phyloP scores from a whole-genome alignment of 108 stramenopile species.

The Conticribra guillardii region DNA sequence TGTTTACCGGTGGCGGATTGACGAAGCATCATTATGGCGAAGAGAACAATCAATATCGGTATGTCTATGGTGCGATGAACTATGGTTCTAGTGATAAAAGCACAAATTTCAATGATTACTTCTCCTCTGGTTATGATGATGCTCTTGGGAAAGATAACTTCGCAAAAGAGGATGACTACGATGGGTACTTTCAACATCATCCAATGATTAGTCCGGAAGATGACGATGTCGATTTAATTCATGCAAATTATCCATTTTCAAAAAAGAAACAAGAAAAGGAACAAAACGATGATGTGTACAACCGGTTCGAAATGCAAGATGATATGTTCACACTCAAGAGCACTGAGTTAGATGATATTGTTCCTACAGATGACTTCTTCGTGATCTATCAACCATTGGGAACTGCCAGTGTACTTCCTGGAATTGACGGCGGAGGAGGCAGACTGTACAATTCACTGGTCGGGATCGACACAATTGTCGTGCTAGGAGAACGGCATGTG shows the following conservation, averaged over 20 bases:
- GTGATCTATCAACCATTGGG: not conserved
- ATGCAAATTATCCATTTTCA: not conserved
- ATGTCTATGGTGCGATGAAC: not conserved
- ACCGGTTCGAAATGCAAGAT: slow-evolving; percentile 26
- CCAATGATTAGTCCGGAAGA: slow-evolving; percentile 11
- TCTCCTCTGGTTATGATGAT: slow-evolving; percentile 18
- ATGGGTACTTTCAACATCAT: slow-evolving; percentile 6
- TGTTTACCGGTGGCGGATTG: slow-evolving; percentile 27
- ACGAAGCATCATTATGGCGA: slow-evolving; percentile 28
- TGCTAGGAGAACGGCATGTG: slow-evolving; percentile 34
- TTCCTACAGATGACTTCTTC: not conserved
- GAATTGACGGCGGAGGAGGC: slow-evolving; percentile 1
- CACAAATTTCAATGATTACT: slow-evolving; percentile 4
- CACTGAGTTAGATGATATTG: not conserved
- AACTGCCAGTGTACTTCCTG: not conserved
- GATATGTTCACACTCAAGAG: slow-evolving; percentile 9
- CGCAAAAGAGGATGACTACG: slow-evolving; percentile 31
- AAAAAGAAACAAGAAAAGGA: slow-evolving; percentile 1
- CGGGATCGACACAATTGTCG: slow-evolving; percentile 38
- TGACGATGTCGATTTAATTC: slow-evolving; percentile 29
- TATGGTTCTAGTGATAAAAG: not conserved
- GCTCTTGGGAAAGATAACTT: slow-evolving; percentile 21
- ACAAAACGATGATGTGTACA: slow-evolving; percentile 20
- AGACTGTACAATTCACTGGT: slow-evolving; percentile 12
- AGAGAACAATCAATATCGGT: not conserved